These are phyloP conservation scores for Suzukiozyma palmioleophila DNA, from an alignment of 1,139 yeast species.

Conservation along the genomic window DNA sequence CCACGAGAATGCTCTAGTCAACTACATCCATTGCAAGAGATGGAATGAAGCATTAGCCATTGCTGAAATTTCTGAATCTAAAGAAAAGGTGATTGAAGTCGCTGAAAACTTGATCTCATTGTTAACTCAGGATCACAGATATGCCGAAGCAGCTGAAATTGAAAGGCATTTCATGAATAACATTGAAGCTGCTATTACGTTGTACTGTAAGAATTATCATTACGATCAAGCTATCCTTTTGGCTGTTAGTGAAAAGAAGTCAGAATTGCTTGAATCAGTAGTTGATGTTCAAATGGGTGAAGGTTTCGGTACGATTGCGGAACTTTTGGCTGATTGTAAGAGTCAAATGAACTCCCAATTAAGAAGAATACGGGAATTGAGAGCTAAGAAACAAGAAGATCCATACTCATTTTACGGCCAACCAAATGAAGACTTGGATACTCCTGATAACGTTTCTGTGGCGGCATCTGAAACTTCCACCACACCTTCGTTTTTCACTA, in stretches of 20 bases:
- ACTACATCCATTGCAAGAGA: slow-evolving; percentile 62
- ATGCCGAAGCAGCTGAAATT: slow-evolving; percentile 80
- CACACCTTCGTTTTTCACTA: slow-evolving; percentile 86
- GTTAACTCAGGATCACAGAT: slow-evolving; percentile 66
- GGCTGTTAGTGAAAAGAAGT: slow-evolving; percentile 39
- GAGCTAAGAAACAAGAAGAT: slow-evolving; percentile 77
- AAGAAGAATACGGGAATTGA: slow-evolving; percentile 74
- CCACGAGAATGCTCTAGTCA: slow-evolving; percentile 57
- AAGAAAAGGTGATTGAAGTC: slow-evolving; percentile 32
- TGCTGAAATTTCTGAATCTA: slow-evolving; percentile 37
- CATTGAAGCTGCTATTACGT: slow-evolving; percentile 55
- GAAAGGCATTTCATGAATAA: slow-evolving; percentile 59
- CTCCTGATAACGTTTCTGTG: slow-evolving; percentile 89
- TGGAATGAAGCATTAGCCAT: slow-evolving; percentile 85
- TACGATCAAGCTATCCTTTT: slow-evolving; percentile 75
- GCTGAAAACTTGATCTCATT: slow-evolving; percentile 58
- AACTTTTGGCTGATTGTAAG: slow-evolving; percentile 85
- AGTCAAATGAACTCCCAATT: slow-evolving; percentile 82
- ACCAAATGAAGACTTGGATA: slow-evolving; percentile 57
- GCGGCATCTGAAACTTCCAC: slow-evolving; percentile 95
- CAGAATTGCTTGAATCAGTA: slow-evolving; percentile 49
- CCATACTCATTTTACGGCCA: slow-evolving; percentile 78
- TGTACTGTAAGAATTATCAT: slow-evolving; percentile 70
- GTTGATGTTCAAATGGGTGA: slow-evolving; percentile 78
- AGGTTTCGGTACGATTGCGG: slow-evolving; percentile 84